These are phyloP conservation scores for Globisporangium abappressorium DNA, from an alignment of 352 stramenopile genomes.

Conservation along the genomic window DNA sequence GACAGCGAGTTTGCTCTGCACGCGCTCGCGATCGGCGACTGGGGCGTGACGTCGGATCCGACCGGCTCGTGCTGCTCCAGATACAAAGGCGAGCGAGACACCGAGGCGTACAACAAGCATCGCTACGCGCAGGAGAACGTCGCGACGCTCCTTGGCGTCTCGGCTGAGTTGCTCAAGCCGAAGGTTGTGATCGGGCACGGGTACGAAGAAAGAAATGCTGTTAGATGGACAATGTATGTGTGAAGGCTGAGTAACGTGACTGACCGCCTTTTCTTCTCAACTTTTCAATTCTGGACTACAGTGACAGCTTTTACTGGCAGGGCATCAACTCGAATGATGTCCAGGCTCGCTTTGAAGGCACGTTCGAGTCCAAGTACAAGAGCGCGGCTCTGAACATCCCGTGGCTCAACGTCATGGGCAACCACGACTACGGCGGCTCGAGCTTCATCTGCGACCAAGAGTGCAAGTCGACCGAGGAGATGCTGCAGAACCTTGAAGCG, in stretches of 20 bases:
- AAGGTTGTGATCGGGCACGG: constrained; percentile 68
- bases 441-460: constrained; percentile 63
- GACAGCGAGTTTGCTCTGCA: constrained; percentile 12
- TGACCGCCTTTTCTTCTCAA: neutral
- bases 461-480: constrained; percentile 43
- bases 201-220: constrained; percentile 11
- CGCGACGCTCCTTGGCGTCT: constrained; percentile 17
- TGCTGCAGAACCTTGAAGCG: constrained; percentile 45
- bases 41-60: constrained; percentile 38
- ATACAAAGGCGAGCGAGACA: constrained; percentile 25
- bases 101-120: constrained; percentile 34
- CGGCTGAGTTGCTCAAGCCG: constrained; percentile 39
- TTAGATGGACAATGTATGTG: neutral
- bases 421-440: constrained; percentile 81
- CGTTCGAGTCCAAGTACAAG: constrained; percentile 69
- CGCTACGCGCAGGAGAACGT: constrained; percentile 50
- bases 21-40: constrained; percentile 61
- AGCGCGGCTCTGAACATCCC: constrained; percentile 51
- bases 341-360: constrained; percentile 57
- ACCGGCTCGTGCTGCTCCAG: constrained; percentile 39
- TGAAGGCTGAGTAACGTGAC: neutral
- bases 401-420: constrained; percentile 76
- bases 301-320: constrained; percentile 86
- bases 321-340: constrained; percentile 46
- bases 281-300: constrained; percentile 13